Base-by-base conservation (phyloP, 1,284 basidiomycete species). In the Golubevia pallescens region DNA sequence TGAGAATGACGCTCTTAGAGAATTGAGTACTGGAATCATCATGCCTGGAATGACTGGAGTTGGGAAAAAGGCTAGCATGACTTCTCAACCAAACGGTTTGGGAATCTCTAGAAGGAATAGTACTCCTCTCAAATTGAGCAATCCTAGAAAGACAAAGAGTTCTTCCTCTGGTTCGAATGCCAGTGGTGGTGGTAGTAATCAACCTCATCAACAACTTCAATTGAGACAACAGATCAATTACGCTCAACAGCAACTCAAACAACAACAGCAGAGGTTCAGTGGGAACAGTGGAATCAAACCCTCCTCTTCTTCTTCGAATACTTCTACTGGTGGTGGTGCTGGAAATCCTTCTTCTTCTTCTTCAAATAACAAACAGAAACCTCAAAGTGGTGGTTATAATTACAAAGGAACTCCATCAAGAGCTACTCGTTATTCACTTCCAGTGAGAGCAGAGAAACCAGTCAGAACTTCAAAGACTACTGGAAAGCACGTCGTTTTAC, bases 401-500 rank as follows among this genome's bases (percentile, higher is more conserved):
- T 75, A 75, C 63, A 83, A 85, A 55, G 82, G 82, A 13, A 85
- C 82, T 1, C 82, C 82, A 0, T 73, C 81, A 24, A 70, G 80
- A 14, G 66, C 77, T 0, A 80, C 73, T 14, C 75, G 80, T 28
- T 85, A 85, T 66, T 83, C 81, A 52, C 69, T 85, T 14, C 82
- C 82, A 2, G 81, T 84, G 2, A 71, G 82, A 4, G 61, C 80
- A 6, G 82, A 85, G 58, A 85, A 84, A 73, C 91, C 66, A 87
- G 93, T 86, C 2, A 89, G 95, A 57, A 92, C 93, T 0, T 94
- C 93, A 14, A 97, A 97, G 87, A 94, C 92, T 0, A 92, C 91
- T 0, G 93, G 95, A 76, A 94, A 93, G 81, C 93, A 96, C 72
- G 94, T 97, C 4, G 88, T 95, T 20, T 89, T 97, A 10, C 95